Percentiles rank a stretch among this genome's conserved stretches.
Evolutionary conservation across 2,329 filamentous ascomycete species (phyloP).

Genomic region (Stagonosporopsis tanaceti): DNA sequence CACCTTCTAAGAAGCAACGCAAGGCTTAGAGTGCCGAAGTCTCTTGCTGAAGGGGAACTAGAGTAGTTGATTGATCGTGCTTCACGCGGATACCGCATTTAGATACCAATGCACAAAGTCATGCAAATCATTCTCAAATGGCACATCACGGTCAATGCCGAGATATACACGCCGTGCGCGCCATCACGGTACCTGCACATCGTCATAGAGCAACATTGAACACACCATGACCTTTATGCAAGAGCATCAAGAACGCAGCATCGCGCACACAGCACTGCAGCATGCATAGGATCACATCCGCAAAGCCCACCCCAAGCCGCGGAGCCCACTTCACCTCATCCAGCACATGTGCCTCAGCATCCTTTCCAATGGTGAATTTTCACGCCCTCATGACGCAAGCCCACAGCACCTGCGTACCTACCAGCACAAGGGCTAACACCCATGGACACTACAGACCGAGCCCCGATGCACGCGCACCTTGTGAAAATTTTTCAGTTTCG

Average conservation of each 20-base stretch:
- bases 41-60: too few species aligned
- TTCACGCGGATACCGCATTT: not conserved
- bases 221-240: not conserved
- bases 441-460: not conserved
- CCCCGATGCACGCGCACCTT: slow-evolving; percentile 11
- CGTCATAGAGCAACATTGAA: not conserved
- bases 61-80: not conserved
- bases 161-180: not conserved
- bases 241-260: not conserved
- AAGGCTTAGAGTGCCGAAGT: slow-evolving; percentile 38
- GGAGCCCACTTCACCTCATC: not conserved
- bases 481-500: slow-evolving; percentile 47
- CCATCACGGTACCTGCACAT: slow-evolving; percentile 4
- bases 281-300: not conserved
- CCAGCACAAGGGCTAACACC: not conserved
- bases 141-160: not conserved
- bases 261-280: not conserved
- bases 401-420: not conserved
- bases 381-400: slow-evolving; percentile 8
- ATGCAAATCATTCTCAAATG: not conserved
- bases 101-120: slow-evolving; percentile 5
- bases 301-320: not conserved
- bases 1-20: slow-evolving; percentile 53
- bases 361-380: slow-evolving; percentile 8
- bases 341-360: slow-evolving; percentile 2